Conservation (phyloP, 208 protist species). For the Balamuthia mandrillaris region DNA sequence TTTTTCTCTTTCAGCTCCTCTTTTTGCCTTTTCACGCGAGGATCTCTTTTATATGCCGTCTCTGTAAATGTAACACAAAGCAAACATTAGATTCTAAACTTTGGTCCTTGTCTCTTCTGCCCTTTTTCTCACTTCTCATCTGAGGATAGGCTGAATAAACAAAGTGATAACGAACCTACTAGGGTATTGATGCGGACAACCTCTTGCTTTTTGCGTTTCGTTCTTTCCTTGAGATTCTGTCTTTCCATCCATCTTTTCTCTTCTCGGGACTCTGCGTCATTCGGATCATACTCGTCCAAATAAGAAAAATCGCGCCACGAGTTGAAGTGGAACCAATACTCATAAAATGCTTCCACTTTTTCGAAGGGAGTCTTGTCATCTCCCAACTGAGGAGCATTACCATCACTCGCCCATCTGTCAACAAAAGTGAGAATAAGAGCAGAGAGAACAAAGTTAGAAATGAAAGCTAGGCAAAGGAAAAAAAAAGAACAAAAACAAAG, state of each 20-base stretch:
- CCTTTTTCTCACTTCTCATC: no score
- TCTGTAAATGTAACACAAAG: conserved; percentile 63
- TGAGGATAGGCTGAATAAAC: no score
- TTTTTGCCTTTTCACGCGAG: conserved; percentile 80
- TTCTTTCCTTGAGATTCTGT: conserved; percentile 88
- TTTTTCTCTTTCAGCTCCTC: conserved; percentile 71
- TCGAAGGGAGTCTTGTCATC: conserved; percentile 44
- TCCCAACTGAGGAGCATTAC: conserved; percentile 54
- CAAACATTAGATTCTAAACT: no score
- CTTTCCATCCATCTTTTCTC: conserved; percentile 94
- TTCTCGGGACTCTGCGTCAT: conserved; percentile 87
- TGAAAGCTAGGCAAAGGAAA: no score
- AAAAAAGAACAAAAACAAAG: neutral
- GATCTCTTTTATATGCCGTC: conserved; percentile 84
- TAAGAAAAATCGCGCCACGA: conserved; percentile 93
- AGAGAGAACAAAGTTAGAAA: no score
- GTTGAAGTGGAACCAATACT: conserved; percentile 88
- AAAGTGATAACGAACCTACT: conserved; percentile 60
- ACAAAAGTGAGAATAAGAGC: neutral
- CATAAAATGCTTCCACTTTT: conserved; percentile 88
- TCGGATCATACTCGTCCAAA: conserved; percentile 85
- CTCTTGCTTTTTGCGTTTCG: conserved; percentile 81
- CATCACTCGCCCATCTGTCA: conserved; percentile 49
- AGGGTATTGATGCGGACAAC: conserved; percentile 81
- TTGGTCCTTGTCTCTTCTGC: no score